Evolutionary conservation across 768 basidiomycete genomes (phyloP).

Genomic region (Lactarius quietus): DNA sequence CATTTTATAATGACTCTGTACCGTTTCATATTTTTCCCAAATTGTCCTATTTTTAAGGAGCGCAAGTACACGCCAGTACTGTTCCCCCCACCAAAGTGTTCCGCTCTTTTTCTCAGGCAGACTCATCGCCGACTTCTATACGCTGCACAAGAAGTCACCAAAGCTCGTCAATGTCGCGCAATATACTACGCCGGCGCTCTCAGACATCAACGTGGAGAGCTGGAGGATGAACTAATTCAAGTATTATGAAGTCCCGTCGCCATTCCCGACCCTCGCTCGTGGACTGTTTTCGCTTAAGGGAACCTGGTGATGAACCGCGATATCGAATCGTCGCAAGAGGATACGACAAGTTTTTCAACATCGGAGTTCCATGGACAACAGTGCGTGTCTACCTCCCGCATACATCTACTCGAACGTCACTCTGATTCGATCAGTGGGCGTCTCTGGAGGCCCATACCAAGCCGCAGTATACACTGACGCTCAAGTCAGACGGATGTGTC

Average conservation of each 20-base stretch:
- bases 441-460: constrained; percentile 65
- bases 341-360: constrained; percentile 99
- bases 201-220: constrained; percentile 57
- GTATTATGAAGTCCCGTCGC: constrained; percentile 84
- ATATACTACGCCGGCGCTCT: constrained; percentile 58
- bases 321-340: constrained; percentile 79
- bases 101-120: constrained; percentile 34
- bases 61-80: no score
- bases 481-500: constrained; percentile 96
- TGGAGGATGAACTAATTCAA: constrained; percentile 99
- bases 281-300: constrained; percentile 77
- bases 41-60: no score
- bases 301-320: constrained; percentile 33
- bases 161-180: constrained; percentile 62
- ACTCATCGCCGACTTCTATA: constrained; percentile 55
- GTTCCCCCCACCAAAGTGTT: constrained; percentile 25
- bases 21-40: no score
- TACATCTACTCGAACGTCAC: no score
- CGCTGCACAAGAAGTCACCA: constrained; percentile 50
- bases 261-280: constrained; percentile 92
- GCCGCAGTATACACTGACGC: constrained; percentile 79
- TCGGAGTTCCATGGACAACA: constrained; percentile 90
- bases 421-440: constrained; percentile 55
- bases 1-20: no score
- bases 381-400: constrained; percentile 59